Evolutionary conservation across 2,329 filamentous ascomycete species (phyloP).

Genomic region (Tothia fuscella): DNA sequence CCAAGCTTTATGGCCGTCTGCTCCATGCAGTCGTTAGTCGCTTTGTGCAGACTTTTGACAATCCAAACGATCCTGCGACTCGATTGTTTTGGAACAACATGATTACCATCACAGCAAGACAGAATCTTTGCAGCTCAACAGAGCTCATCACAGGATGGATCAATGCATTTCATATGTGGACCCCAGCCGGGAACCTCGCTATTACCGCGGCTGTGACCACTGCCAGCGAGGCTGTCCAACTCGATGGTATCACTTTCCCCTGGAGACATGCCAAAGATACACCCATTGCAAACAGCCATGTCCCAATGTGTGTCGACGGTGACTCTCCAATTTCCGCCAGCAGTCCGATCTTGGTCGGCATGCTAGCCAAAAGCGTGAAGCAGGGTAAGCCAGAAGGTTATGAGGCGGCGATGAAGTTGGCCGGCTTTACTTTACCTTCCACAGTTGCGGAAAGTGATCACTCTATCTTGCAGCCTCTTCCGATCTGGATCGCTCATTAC

Average conservation of each 20-base stretch:
- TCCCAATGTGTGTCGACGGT: not conserved
- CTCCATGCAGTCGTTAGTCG: constrained; percentile 10
- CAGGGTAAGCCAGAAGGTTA: not conserved
- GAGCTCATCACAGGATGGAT: constrained; percentile 12
- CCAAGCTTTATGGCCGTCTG: not conserved
- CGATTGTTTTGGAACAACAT: constrained; percentile 12
- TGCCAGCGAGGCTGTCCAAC: not conserved
- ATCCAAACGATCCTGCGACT: constrained; percentile 5
- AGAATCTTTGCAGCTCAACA: not conserved
- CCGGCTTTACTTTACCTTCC: not conserved
- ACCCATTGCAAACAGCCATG: not conserved
- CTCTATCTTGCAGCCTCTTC: not conserved
- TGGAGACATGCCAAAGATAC: not conserved
- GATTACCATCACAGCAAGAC: not conserved
- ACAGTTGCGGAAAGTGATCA: not conserved
- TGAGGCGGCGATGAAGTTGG: not conserved
- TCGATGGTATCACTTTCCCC: not conserved
- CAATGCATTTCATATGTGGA: constrained; percentile 13
- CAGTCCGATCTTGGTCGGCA: not conserved
- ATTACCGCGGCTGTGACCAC: not conserved
- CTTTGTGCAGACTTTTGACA: constrained; percentile 12
- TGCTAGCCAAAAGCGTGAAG: not conserved
- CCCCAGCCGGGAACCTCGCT: constrained; percentile 2
- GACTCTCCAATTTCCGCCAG: not conserved
- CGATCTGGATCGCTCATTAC: not conserved